Percentiles rank a stretch among this genome's conserved stretches.
Conservation (phyloP, 805 yeast species). For the Wickerhamomyces kurtzmanii region DNA sequence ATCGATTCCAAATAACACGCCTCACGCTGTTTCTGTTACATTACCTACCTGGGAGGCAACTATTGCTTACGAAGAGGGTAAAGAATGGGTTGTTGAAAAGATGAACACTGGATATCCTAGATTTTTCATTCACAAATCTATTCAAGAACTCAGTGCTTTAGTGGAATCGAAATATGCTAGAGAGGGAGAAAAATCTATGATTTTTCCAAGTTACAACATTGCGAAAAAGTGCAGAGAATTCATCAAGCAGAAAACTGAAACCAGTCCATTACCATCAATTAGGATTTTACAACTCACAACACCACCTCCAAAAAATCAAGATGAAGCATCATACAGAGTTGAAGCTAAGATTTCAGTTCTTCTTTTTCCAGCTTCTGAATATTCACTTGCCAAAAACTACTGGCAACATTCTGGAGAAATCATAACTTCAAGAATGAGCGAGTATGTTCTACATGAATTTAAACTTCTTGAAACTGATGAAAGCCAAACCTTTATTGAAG, state of each 20-base stretch:
- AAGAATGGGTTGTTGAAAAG: slow-evolving; percentile 63
- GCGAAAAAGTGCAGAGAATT: slow-evolving; percentile 85
- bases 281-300: slow-evolving; percentile 70
- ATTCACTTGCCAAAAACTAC: slow-evolving; percentile 65
- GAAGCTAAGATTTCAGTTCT: slow-evolving; percentile 62
- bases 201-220: slow-evolving; percentile 68
- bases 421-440: slow-evolving; percentile 84
- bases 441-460: slow-evolving; percentile 64
- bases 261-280: slow-evolving; percentile 23
- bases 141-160: slow-evolving; percentile 43
- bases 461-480: slow-evolving; percentile 33
- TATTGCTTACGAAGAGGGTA: slow-evolving; percentile 88
- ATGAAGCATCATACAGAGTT: slow-evolving; percentile 47
- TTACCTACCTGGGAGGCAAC: slow-evolving; percentile 93
- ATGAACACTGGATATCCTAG: slow-evolving; percentile 90
- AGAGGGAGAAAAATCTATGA: slow-evolving; percentile 62
- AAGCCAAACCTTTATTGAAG: slow-evolving; percentile 65
- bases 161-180: slow-evolving; percentile 68
- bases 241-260: slow-evolving; percentile 34
- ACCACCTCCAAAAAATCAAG: slow-evolving; percentile 49
- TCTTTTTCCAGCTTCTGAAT: slow-evolving; percentile 62
- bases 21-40: slow-evolving; percentile 92
- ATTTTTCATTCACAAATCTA: slow-evolving; percentile 58
- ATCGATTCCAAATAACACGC: slow-evolving; percentile 81
- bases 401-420: slow-evolving; percentile 99